Evolutionary conservation across 257 asterid species (phyloP).

Genomic region (Prunella vulgaris): DNA sequence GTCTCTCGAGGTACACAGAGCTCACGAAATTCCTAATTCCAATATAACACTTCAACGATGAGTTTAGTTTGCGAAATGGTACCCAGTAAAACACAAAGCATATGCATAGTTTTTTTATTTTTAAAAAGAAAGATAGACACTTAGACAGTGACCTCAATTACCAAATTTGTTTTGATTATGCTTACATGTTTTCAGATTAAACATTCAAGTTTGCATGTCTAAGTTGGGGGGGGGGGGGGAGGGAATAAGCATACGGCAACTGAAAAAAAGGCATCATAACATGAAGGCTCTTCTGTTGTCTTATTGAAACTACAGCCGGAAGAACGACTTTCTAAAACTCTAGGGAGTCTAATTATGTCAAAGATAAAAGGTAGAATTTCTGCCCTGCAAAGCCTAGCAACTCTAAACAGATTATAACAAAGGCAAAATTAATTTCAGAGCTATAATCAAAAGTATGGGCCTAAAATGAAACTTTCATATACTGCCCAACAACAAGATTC

Average conservation of each 20-base stretch:
- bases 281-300: not conserved
- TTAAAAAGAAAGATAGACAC: not conserved
- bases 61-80: not conserved
- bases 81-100: not conserved
- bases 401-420: not conserved
- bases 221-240: no score
- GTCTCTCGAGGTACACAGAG: not conserved
- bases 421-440: not conserved
- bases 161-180: not conserved
- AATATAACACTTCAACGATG: not conserved
- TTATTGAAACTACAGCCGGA: no score
- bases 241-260: not conserved
- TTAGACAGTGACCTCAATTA: not conserved
- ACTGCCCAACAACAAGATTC: no score
- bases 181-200: not conserved
- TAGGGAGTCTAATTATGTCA: not conserved
- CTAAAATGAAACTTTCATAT: not conserved
- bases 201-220: not conserved
- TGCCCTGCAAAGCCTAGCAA: not conserved
- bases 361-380: not conserved
- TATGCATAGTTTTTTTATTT: not conserved
- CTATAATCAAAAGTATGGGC: no score
- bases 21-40: conserved; percentile 9
- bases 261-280: not conserved
- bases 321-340: no score